Base-by-base conservation (phyloP, 352 stramenopile genomes). In the Globisporangium cystogenes region DNA sequence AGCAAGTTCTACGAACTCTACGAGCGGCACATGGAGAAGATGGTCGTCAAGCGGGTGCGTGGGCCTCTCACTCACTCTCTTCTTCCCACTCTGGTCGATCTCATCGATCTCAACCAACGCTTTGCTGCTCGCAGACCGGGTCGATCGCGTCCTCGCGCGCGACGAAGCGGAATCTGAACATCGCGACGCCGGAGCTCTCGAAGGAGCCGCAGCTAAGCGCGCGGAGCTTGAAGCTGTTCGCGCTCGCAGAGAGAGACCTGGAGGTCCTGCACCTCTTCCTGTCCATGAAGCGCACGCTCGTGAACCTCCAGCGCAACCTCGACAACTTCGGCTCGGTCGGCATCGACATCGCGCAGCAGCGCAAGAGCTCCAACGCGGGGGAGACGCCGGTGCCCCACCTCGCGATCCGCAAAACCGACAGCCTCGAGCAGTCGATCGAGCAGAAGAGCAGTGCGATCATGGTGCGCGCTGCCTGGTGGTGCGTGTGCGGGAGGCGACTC, bases 1-100 rank as follows among this genome's bases (percentile, higher is more conserved):
- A 72, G 60, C 16, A 77, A 90, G 46, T 92, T 90, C 48, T 86
- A 85, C 57, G 64, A 65, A 10, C 58, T 85, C 8, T 92, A 92
- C 53, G 77, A 83, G 26, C 71, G 76, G 45, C 73, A 88, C 55
- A 67, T 77, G 48, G 70, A 88, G 55, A 84, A 79, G 26, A 72
- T 78, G 55, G 64, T 80, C 51, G 45, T 83, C 33, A 81, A 81
- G 31, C 52, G 74, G 55, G 77, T 86, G 70, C 12, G 60, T 53
- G 4, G n/a, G n/a, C n/a, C n/a, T n/a, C n/a, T n/a, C n/a, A n/a
- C n/a, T n/a, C n/a, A n/a, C n/a, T n/a, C n/a, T n/a, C n/a, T n/a
- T n/a, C n/a, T n/a, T n/a, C n/a, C n/a, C n/a, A n/a, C n/a, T n/a
- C n/a, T n/a, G n/a, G 35, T 40, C 35, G 6, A 40, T 16, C 2